Evolutionary conservation across 495 filamentous ascomycete species (phyloP).

Genomic region (Lasiosphaeria miniovina): DNA sequence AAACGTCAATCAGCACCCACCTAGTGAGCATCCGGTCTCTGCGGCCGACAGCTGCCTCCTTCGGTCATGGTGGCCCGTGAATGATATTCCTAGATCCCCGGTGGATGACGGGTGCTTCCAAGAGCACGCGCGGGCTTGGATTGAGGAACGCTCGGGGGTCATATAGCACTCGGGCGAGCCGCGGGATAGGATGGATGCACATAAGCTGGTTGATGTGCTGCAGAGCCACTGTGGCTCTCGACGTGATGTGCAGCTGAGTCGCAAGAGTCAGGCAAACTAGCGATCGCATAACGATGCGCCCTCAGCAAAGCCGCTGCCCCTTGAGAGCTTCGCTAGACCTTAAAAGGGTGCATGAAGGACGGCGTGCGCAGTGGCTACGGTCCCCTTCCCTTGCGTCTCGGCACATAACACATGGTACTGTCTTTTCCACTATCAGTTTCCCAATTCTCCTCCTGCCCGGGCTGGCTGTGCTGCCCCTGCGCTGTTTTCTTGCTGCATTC

Average conservation of each 20-base stretch:
- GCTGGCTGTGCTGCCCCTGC: constrained; percentile 15
- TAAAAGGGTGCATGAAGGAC: not conserved
- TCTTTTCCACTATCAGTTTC: constrained; percentile 1
- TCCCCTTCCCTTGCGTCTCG: constrained; percentile 6
- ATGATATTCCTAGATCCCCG: no score
- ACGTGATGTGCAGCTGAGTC: constrained; percentile 8
- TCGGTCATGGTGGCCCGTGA: no score
- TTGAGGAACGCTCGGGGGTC: no score
- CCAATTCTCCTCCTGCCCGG: not conserved
- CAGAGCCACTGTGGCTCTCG: not conserved
- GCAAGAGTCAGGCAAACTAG: not conserved
- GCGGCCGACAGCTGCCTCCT: no score
- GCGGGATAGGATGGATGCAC: not conserved
- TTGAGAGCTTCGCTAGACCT: constrained; percentile 3
- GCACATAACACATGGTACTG: not conserved
- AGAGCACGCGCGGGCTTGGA: no score
- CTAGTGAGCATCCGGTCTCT: no score
- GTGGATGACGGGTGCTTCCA: no score
- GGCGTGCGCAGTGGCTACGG: not conserved
- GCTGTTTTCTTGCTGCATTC: constrained; percentile 6
- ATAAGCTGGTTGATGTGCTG: not conserved
- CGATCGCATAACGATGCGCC: constrained; percentile 7
- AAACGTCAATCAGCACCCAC: no score
- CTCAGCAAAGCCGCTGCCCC: constrained; percentile 3
- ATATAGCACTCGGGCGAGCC: not conserved